A percentile compares a stretch with the other conserved stretches of the same genome.
Conservation (phyloP, 2,329 filamentous ascomycete genomes). For the Ophiostoma sp. region DNA sequence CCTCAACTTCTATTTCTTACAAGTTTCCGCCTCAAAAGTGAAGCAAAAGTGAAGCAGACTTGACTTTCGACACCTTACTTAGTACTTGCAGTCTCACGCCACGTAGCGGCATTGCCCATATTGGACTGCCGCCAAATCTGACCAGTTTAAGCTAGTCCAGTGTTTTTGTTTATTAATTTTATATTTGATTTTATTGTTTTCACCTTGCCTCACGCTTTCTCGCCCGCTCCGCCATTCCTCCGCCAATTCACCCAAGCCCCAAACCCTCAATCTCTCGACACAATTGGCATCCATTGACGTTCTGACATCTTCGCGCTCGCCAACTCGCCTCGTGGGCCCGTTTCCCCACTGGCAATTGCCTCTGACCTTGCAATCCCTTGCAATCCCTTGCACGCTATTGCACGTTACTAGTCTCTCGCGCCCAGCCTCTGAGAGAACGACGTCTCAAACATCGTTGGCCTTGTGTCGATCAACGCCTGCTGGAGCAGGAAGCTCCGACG, state of each 20-base stretch:
- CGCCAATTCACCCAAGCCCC: background rate
- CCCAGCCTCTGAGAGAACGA: background rate
- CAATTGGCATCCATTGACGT: background rate
- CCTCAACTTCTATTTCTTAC: background rate
- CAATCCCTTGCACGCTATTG: background rate
- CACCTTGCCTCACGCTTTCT: background rate
- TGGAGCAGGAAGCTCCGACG: constrained; percentile 14
- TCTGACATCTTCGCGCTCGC: background rate
- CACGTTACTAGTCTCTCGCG: background rate
- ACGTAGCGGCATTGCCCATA: background rate
- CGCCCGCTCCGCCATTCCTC: background rate
- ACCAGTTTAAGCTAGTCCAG: background rate
- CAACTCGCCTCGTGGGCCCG: background rate
- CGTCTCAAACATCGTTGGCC: background rate
- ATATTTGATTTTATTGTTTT: background rate
- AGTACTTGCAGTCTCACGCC: background rate
- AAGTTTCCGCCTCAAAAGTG: background rate
- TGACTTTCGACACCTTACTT: background rate
- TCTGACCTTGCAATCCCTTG: background rate
- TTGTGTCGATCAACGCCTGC: background rate
- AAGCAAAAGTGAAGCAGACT: background rate
- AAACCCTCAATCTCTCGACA: background rate
- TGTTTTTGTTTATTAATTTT: background rate
- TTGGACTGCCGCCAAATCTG: background rate
- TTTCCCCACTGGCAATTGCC: background rate